Evolutionary conservation across 805 yeast species (phyloP).

Genomic region (Myxozyma udenii): DNA sequence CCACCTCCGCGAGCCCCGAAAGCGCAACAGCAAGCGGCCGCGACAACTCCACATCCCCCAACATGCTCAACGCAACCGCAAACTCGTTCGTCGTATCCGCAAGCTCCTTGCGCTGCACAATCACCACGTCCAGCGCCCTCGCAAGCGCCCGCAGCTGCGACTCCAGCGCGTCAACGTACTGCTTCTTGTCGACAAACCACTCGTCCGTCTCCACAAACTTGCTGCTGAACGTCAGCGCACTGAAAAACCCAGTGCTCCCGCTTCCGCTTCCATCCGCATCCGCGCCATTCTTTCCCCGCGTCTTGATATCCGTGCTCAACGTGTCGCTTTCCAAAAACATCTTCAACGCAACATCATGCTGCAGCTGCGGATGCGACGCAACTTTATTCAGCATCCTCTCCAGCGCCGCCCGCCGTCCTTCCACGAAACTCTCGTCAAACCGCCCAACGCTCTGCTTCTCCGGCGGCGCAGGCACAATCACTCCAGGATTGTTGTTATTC

Average conservation of each 20-base stretch:
- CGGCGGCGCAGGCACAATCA: slow-evolving; percentile 91
- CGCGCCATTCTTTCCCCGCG: slow-evolving; percentile 56
- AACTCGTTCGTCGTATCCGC: slow-evolving; percentile 67
- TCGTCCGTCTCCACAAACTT: slow-evolving; percentile 76
- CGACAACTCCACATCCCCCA: slow-evolving; percentile 74
- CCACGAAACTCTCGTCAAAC: slow-evolving; percentile 85
- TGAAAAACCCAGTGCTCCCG: slow-evolving; percentile 31
- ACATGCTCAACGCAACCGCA: slow-evolving; percentile 51
- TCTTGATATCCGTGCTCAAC: slow-evolving; percentile 65
- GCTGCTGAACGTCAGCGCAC: slow-evolving; percentile 54
- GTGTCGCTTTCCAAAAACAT: slow-evolving; percentile 74
- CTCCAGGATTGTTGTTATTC: slow-evolving; percentile 82
- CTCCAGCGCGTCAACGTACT: slow-evolving; percentile 69
- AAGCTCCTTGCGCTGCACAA: slow-evolving; percentile 72
- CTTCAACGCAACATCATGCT: slow-evolving; percentile 70
- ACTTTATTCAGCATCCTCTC: slow-evolving; percentile 82
- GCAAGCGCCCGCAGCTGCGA: slow-evolving; percentile 65
- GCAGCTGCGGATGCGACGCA: slow-evolving; percentile 53
- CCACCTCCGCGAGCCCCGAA: slow-evolving; percentile 67
- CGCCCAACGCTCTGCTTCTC: slow-evolving; percentile 91
- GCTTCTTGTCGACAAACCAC: slow-evolving; percentile 66
- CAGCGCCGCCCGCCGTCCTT: slow-evolving; percentile 75
- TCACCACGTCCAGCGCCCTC: slow-evolving; percentile 68
- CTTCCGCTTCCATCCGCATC: slow-evolving; percentile 47
- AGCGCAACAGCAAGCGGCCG: slow-evolving; percentile 62